A percentile compares a stretch with the other conserved stretches of the same genome.
These are phyloP conservation scores for Coemansia sp. DNA, from an alignment of 192 early-diverging fungal genomes.

Conservation along the genomic window DNA sequence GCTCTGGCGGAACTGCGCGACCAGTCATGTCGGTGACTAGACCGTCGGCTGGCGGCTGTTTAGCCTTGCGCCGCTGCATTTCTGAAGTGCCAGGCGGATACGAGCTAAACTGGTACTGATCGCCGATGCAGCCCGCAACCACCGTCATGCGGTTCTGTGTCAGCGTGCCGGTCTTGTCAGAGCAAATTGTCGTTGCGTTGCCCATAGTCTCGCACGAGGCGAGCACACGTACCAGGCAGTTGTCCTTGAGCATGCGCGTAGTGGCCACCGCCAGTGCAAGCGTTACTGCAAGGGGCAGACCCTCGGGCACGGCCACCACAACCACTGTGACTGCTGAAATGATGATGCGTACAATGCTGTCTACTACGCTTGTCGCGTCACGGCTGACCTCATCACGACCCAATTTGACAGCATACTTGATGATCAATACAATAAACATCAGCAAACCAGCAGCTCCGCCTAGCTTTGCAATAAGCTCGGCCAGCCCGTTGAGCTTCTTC, in stretches of 20 bases:
- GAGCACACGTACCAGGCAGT: slow-evolving; percentile 94
- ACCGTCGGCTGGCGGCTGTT: slow-evolving; percentile 40
- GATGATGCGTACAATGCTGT: slow-evolving; percentile 72
- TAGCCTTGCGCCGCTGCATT: slow-evolving; percentile 52
- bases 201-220: slow-evolving; percentile 99
- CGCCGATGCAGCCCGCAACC: slow-evolving; percentile 80
- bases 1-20: slow-evolving; percentile 42
- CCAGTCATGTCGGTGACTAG: slow-evolving; percentile 54
- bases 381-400: slow-evolving; percentile 50
- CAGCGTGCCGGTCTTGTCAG: slow-evolving; percentile 98
- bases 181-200: slow-evolving; percentile 97
- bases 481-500: slow-evolving; percentile 81
- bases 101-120: slow-evolving; percentile 64
- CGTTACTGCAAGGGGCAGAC: slow-evolving; percentile 96
- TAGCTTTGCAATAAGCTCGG: slow-evolving; percentile 91
- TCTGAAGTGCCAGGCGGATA: slow-evolving; percentile 54
- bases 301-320: slow-evolving; percentile 98
- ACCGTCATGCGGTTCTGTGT: slow-evolving; percentile 98
- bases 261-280: slow-evolving; percentile 94
- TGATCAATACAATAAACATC: slow-evolving; percentile 86
- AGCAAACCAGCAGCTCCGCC: slow-evolving; percentile 80
- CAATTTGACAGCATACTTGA: slow-evolving; percentile 76
- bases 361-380: slow-evolving; percentile 56
- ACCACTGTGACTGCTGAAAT: slow-evolving; percentile 92
- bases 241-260: slow-evolving; percentile 93